Percentiles rank a stretch among this genome's conserved stretches.
Evolutionary conservation across 2,329 filamentous ascomycete genomes (phyloP).

Genomic region (Immersiporthe knoxdaviesiana): DNA sequence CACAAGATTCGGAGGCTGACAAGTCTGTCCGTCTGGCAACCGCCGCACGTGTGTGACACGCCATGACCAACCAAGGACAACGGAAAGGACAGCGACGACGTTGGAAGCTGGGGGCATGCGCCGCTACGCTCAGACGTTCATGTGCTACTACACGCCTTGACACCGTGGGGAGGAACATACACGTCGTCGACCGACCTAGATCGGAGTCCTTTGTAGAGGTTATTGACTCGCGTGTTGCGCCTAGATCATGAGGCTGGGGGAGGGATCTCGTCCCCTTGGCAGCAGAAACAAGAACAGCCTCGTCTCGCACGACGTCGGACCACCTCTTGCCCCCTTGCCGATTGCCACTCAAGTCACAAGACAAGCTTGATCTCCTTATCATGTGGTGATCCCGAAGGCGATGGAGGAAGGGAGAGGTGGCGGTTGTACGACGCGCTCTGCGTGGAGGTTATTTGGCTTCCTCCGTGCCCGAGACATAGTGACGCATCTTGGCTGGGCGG

Average conservation of each 20-base stretch:
- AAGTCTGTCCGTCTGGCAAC: too few relatives aligned
- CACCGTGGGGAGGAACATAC: background rate
- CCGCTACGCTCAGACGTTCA: background rate
- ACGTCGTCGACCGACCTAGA: background rate
- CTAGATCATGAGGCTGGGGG: background rate
- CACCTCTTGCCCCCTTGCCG: background rate
- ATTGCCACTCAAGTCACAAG: background rate
- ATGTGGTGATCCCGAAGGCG: background rate
- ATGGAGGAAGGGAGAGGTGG: background rate
- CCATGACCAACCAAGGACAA: background rate
- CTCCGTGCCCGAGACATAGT: background rate
- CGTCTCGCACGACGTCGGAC: background rate
- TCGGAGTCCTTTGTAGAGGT: background rate
- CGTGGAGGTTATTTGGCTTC: background rate
- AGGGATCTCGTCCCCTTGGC: background rate
- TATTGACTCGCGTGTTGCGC: background rate
- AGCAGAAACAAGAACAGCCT: background rate
- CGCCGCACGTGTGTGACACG: background rate
- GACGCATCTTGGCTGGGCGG: background rate
- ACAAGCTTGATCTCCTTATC: background rate
- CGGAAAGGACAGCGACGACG: background rate
- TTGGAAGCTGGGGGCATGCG: background rate
- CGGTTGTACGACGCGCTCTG: background rate
- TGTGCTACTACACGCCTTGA: background rate
- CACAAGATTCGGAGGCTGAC: too few relatives aligned